Percentiles rank a stretch among this genome's conserved stretches.
phyloP scores from a whole-genome alignment of 345 rosid species.

The Tarenaya hassleriana region DNA sequence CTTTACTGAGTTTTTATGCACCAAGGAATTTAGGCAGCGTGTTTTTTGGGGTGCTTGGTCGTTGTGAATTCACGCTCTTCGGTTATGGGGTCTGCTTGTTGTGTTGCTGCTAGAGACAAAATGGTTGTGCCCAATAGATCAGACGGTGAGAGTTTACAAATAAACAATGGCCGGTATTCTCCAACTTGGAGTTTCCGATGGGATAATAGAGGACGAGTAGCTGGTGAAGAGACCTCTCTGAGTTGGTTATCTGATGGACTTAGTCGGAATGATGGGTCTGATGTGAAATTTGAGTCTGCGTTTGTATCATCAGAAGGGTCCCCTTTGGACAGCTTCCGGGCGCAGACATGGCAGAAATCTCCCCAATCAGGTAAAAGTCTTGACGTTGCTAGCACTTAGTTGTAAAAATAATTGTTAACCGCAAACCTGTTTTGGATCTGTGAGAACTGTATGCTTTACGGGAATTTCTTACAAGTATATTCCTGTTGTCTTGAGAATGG shows the following conservation, averaged over 20 bases:
- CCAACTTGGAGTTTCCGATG: conserved; percentile 93
- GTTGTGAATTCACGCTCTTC: conserved; percentile 4
- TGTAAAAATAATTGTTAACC: too few relatives aligned
- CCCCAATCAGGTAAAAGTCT: conserved; percentile 63
- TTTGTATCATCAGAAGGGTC: conserved; percentile 67
- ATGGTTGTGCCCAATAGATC: conserved; percentile 49
- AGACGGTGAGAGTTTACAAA: conserved; percentile 49
- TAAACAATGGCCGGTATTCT: conserved; percentile 71
- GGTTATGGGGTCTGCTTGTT: conserved; percentile 91
- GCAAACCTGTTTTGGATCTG: too few relatives aligned
- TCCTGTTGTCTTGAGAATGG: too few relatives aligned
- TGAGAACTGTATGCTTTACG: conserved; percentile 9
- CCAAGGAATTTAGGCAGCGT: neutral
- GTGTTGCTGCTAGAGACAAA: conserved; percentile 94
- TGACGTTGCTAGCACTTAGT: too few relatives aligned
- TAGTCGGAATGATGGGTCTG: conserved; percentile 46
- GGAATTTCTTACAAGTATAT: too few relatives aligned
- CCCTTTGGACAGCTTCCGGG: conserved; percentile 46
- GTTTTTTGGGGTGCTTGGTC: conserved; percentile 9
- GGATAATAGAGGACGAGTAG: conserved; percentile 95
- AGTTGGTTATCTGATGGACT: conserved; percentile 66
- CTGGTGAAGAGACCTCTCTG: conserved; percentile 79
- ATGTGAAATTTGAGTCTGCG: conserved; percentile 50
- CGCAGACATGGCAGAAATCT: conserved; percentile 59
- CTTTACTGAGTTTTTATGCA: conserved; percentile 1